Percentiles rank a stretch among this genome's conserved stretches.
Evolutionary conservation across 306 rosid species (phyloP).

Genomic region (Betula pendula): DNA sequence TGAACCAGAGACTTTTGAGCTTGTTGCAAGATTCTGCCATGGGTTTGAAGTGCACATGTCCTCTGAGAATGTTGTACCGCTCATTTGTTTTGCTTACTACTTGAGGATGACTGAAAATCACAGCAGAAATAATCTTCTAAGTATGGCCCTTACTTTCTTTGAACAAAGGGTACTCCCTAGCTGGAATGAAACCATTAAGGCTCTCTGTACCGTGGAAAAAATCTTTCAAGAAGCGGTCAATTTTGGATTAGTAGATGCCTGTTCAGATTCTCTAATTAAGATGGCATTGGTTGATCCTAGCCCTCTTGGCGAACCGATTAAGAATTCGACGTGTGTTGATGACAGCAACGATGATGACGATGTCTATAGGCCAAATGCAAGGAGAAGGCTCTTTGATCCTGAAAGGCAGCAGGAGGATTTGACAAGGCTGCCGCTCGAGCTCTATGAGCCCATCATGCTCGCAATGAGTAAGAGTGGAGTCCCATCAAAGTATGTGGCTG

Average conservation of each 20-base stretch:
- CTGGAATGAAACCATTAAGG: slow-evolving; percentile 54
- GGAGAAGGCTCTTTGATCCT: slow-evolving; percentile 45
- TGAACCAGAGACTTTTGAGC: slow-evolving; percentile 34
- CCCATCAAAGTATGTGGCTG: slow-evolving; percentile 30
- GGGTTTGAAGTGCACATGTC: slow-evolving; percentile 40
- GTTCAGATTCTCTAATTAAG: slow-evolving; percentile 38
- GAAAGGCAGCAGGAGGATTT: slow-evolving; percentile 45
- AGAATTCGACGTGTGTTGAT: neutral
- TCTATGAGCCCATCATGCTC: slow-evolving; percentile 43
- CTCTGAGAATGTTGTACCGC: slow-evolving; percentile 45
- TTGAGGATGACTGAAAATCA: slow-evolving; percentile 51
- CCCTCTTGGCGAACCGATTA: slow-evolving; percentile 45
- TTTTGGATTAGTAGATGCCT: slow-evolving; percentile 46
- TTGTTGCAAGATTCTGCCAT: slow-evolving; percentile 47
- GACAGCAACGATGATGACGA: slow-evolving; percentile 15
- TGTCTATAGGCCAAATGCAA: slow-evolving; percentile 28
- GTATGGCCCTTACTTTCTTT: slow-evolving; percentile 27
- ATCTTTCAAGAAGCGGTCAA: slow-evolving; percentile 35
- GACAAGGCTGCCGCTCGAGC: slow-evolving; percentile 34
- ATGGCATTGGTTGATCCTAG: slow-evolving; percentile 37
- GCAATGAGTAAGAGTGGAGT: slow-evolving; percentile 38
- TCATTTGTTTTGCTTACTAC: slow-evolving; percentile 40
- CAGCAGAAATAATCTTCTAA: slow-evolving; percentile 45
- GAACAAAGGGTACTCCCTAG: slow-evolving; percentile 44
- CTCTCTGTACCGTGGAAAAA: slow-evolving; percentile 38